Evolutionary conservation across 441 rosid genomes (phyloP).

Genomic region (Capsella rubella): DNA sequence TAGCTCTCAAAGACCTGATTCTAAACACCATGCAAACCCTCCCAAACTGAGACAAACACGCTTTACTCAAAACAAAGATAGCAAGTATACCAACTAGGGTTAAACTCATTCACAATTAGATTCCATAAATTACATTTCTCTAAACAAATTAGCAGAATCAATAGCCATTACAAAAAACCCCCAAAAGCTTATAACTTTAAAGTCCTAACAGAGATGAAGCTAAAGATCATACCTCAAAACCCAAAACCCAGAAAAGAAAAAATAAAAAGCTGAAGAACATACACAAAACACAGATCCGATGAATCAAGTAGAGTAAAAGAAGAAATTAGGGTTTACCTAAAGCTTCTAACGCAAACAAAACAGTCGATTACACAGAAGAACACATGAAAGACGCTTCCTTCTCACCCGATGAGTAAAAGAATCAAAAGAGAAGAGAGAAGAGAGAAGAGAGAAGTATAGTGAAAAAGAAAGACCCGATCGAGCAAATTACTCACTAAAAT

Average conservation of each 20-base stretch:
- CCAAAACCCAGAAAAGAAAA: background rate
- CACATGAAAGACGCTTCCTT: conserved; percentile 14
- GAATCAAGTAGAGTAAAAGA: conserved; percentile 17
- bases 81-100: background rate
- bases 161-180: background rate
- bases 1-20: background rate
- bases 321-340: conserved; percentile 26
- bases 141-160: background rate
- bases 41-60: background rate
- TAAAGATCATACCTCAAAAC: conserved; percentile 14
- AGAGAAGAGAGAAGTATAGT: background rate
- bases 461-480: background rate
- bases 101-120: conserved; percentile 24
- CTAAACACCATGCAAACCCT: conserved; percentile 14
- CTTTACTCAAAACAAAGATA: conserved; percentile 1
- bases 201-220: background rate
- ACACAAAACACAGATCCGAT: conserved; percentile 38
- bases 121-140: background rate
- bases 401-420: conserved; percentile 10
- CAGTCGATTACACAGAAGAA: conserved; percentile 22
- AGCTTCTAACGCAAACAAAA: conserved; percentile 21
- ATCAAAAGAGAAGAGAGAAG: background rate
- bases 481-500: background rate
- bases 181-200: background rate
- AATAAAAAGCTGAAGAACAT: background rate